These are phyloP conservation scores for Anethum foeniculum DNA, from an alignment of 140 eudicot species.

Conservation along the genomic window DNA sequence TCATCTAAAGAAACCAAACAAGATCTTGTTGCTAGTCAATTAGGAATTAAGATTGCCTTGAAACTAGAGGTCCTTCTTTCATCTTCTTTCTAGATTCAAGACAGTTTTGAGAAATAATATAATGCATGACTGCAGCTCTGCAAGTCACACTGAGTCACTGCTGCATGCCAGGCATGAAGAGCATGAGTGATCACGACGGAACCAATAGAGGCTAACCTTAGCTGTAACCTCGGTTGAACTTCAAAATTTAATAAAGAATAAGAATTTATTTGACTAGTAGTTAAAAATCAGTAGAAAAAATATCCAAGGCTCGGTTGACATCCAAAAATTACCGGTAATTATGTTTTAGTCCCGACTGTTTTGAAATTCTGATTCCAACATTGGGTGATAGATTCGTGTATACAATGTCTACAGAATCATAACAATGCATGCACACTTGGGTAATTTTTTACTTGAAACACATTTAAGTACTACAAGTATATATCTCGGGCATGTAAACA, in stretches of 20 bases:
- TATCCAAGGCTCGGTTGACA: not conserved
- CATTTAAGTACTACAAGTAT: not conserved
- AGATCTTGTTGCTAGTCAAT: not conserved
- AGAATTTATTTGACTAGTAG: no score
- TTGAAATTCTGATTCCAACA: not conserved
- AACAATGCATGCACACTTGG: not conserved
- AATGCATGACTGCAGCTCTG: not conserved
- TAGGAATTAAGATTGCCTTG: constrained; percentile 34
- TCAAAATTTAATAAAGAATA: no score
- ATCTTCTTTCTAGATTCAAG: not conserved
- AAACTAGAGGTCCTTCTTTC: constrained; percentile 23
- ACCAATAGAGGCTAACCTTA: no score
- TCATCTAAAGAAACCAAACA: not conserved
- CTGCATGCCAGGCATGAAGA: not conserved
- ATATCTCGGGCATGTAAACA: constrained; percentile 26
- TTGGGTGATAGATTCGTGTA: no score
- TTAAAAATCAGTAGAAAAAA: no score
- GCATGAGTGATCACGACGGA: not conserved
- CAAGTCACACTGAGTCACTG: not conserved
- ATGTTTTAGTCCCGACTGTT: not conserved
- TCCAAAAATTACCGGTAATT: no score
- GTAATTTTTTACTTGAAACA: not conserved
- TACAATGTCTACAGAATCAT: not conserved
- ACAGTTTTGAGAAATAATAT: not conserved
- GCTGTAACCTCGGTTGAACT: no score